Conservation (phyloP, 1,139 yeast species). For the Scheffersomyces cryptocercus region DNA sequence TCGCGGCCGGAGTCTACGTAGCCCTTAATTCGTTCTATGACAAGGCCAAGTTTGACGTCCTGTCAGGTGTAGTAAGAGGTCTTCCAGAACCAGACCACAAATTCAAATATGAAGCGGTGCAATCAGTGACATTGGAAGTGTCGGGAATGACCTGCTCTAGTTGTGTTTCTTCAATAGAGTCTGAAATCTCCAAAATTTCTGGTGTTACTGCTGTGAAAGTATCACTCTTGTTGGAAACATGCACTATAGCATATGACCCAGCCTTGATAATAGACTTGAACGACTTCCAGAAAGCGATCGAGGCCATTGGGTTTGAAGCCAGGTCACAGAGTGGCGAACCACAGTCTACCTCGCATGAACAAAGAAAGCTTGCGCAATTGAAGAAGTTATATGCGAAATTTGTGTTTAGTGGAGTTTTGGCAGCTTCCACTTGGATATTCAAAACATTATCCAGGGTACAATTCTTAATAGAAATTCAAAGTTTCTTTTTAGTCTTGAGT, state of each 20-base stretch:
- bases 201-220: not conserved
- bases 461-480: not conserved
- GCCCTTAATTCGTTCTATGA: not conserved
- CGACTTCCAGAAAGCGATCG: not conserved
- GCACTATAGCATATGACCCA: not conserved
- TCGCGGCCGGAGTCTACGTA: conserved; percentile 1
- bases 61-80: not conserved
- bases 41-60: not conserved
- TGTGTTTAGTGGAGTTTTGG: not conserved
- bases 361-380: not conserved
- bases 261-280: not conserved
- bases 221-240: not conserved
- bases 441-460: not conserved
- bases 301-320: not conserved
- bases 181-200: not conserved
- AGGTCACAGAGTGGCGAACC: not conserved
- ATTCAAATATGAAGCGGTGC: not conserved
- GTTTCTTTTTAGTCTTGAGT: not conserved
- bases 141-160: conserved; percentile 1
- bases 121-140: conserved; percentile 1
- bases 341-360: not conserved
- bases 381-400: not conserved
- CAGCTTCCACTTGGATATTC: not conserved
- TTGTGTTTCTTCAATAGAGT: not conserved
- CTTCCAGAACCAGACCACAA: not conserved